Conservation (phyloP, 768 basidiomycete species). For the Mycena chlorophos region DNA sequence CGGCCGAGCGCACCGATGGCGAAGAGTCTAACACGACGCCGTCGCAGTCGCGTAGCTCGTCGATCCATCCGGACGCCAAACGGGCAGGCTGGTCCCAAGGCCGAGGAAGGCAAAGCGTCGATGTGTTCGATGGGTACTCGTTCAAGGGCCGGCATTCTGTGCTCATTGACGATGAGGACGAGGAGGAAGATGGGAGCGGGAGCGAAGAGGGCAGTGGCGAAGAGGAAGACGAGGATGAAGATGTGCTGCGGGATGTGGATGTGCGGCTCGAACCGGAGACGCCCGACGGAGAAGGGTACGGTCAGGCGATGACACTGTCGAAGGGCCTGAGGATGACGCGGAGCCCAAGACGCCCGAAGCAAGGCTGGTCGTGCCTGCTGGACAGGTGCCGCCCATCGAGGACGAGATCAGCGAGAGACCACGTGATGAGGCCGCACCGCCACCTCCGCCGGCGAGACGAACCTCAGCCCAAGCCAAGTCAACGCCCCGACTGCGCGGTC, state of each 20-base stretch:
- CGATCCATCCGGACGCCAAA: too few relatives aligned
- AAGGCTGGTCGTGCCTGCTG: slow-evolving; percentile 37
- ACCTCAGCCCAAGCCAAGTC: slow-evolving; percentile 28
- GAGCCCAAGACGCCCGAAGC: slow-evolving; percentile 82
- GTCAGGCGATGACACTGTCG: too few relatives aligned
- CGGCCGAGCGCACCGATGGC: too few relatives aligned
- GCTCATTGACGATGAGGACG: slow-evolving; percentile 73
- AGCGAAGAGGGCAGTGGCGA: slow-evolving; percentile 25
- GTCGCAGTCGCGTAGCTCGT: too few relatives aligned
- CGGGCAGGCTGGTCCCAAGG: too few relatives aligned
- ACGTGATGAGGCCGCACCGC: slow-evolving; percentile 13
- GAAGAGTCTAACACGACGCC: too few relatives aligned
- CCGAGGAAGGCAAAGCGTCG: too few relatives aligned
- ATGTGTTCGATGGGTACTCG: too few relatives aligned
- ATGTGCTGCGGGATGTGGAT: too few relatives aligned
- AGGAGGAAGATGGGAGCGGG: slow-evolving; percentile 46
- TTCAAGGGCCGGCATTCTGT: too few relatives aligned
- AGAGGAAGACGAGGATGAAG: slow-evolving; percentile 34
- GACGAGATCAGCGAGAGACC: slow-evolving; percentile 24
- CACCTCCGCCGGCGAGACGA: not conserved
- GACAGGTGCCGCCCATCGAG: slow-evolving; percentile 22
- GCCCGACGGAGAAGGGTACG: slow-evolving; percentile 49
- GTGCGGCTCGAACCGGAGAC: slow-evolving; percentile 65
- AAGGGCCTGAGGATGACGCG: slow-evolving; percentile 37
- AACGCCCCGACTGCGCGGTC: slow-evolving; percentile 48